Conservation (phyloP, 1,139 yeast species). For the Saccharomyces pastorianus region DNA sequence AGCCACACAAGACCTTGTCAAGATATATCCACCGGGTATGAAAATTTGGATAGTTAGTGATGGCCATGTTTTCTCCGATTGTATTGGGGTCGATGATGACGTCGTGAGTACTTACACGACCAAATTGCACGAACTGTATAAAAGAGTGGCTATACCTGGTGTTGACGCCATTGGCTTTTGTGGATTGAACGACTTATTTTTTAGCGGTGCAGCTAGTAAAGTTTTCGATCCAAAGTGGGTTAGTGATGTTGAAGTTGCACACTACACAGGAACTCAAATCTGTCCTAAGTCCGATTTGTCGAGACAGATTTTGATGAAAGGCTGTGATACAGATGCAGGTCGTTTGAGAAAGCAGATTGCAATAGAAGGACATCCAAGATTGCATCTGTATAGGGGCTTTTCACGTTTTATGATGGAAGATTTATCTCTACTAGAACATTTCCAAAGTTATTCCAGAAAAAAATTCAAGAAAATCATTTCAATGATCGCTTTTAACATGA, state of each 20-base stretch:
- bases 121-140: conserved; percentile 38
- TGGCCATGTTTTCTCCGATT: conserved; percentile 60
- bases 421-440: conserved; percentile 37
- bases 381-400: conserved; percentile 48
- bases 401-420: conserved; percentile 55
- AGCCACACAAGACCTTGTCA: conserved; percentile 30
- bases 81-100: conserved; percentile 48
- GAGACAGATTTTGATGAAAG: conserved; percentile 35
- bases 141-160: conserved; percentile 22
- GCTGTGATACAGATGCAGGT: conserved; percentile 38
- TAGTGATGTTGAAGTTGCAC: conserved; percentile 25
- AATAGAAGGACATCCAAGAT: conserved; percentile 42
- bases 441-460: conserved; percentile 38
- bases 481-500: conserved; percentile 55
- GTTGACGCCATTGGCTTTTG: conserved; percentile 34
- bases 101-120: conserved; percentile 43
- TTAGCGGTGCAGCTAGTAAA: conserved; percentile 23
- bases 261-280: conserved; percentile 34
- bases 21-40: conserved; percentile 48
- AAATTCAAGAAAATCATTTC: conserved; percentile 44
- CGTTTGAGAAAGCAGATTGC: conserved; percentile 31
- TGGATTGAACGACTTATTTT: conserved; percentile 35
- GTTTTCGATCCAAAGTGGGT: conserved; percentile 28
- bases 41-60: conserved; percentile 52
- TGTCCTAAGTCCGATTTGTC: conserved; percentile 33